Evolutionary conservation across 768 basidiomycete species (phyloP).

Genomic region (Stropharia rugosoannulata): DNA sequence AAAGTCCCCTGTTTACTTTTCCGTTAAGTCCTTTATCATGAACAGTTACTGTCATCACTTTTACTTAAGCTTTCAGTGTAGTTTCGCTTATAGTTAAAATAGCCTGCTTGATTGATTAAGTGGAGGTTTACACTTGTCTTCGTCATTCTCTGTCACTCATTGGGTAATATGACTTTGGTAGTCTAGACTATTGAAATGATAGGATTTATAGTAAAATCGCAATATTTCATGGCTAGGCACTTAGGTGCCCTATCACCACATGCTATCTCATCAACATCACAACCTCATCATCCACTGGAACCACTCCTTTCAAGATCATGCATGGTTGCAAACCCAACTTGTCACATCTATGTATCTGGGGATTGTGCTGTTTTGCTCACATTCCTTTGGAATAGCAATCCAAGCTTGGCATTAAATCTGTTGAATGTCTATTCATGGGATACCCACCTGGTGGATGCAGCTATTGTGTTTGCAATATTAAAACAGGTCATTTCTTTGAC

Average conservation of each 20-base stretch:
- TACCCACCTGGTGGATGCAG: slow-evolving; percentile 8
- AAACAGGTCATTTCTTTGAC: slow-evolving; percentile 11
- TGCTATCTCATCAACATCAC: slow-evolving; percentile 6
- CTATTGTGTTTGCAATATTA: slow-evolving; percentile 1
- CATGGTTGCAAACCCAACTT: background rate
- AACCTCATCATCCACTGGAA: background rate
- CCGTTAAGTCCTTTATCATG: background rate
- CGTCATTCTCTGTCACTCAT: no score
- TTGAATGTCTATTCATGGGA: slow-evolving; percentile 14
- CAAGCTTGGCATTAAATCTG: slow-evolving; percentile 10
- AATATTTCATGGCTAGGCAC: no score
- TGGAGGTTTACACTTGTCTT: no score
- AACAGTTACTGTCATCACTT: no score
- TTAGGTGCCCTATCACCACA: no score
- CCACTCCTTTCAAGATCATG: slow-evolving; percentile 6
- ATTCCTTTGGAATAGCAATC: slow-evolving; percentile 9
- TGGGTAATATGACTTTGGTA: no score
- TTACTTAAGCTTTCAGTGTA: no score
- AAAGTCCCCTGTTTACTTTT: no score
- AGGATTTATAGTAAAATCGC: no score
- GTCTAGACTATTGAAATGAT: no score
- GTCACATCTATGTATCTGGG: slow-evolving; percentile 2
- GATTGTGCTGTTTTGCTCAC: background rate
- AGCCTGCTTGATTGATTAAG: no score
- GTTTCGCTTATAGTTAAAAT: no score